Conservation (phyloP, 2,329 filamentous ascomycete genomes). For the Aspergillus cejpii region DNA sequence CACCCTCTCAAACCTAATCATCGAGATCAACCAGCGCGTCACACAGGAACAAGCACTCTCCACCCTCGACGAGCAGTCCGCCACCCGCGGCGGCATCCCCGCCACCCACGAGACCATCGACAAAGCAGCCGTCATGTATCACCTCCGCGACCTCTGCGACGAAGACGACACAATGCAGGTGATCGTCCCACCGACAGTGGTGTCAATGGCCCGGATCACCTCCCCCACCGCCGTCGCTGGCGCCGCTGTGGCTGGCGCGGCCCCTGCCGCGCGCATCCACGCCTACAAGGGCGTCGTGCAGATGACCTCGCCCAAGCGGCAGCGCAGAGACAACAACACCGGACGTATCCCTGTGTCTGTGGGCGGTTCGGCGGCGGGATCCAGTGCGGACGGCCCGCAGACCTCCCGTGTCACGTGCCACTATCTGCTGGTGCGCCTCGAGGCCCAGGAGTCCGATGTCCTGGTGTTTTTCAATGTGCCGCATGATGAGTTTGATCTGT, state of each 20-base stretch:
- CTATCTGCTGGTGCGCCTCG: slow-evolving; percentile 69
- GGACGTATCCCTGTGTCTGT: slow-evolving; percentile 8
- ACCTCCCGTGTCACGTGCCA: slow-evolving; percentile 58
- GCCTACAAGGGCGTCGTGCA: slow-evolving; percentile 27
- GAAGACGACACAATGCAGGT: slow-evolving; percentile 59
- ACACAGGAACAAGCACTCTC: slow-evolving; percentile 29
- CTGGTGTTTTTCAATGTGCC: slow-evolving; percentile 84
- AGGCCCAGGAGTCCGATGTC: slow-evolving; percentile 69
- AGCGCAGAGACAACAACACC: slow-evolving; percentile 7
- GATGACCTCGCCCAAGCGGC: slow-evolving; percentile 20
- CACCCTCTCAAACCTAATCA: slow-evolving; percentile 78
- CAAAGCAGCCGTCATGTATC: slow-evolving; percentile 45
- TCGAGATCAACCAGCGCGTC: slow-evolving; percentile 84
- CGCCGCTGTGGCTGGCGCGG: too few species aligned
- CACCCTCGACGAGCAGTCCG: slow-evolving; percentile 15
- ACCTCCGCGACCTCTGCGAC: slow-evolving; percentile 63
- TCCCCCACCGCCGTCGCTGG: too few species aligned
- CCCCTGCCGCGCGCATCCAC: slow-evolving; percentile 11
- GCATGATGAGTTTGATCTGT: slow-evolving; percentile 65
- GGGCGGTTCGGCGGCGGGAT: slow-evolving; percentile 16
- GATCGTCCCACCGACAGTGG: slow-evolving; percentile 57
- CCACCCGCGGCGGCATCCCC: slow-evolving; percentile 35
- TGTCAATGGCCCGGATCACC: slow-evolving; percentile 48
- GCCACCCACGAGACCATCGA: slow-evolving; percentile 56
- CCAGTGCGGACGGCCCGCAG: slow-evolving; percentile 16